phyloP scores from a whole-genome alignment of 2,329 filamentous ascomycete species.

The Colletotrichum scovillei region DNA sequence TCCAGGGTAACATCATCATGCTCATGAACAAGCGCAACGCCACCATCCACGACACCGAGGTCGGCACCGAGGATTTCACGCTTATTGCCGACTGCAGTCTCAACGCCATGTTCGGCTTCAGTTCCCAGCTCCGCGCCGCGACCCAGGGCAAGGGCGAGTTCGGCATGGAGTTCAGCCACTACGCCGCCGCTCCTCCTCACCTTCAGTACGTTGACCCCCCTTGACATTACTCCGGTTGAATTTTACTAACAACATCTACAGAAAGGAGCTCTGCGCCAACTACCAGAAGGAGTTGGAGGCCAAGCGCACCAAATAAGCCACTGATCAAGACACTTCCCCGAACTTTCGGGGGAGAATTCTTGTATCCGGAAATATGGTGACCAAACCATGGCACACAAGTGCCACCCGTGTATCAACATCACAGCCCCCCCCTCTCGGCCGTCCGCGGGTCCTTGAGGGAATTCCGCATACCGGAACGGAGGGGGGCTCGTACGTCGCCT shows the following conservation, averaged over 20 bases:
- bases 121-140: slow-evolving; percentile 87
- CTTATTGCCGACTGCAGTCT: slow-evolving; percentile 91
- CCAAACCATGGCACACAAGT: slow-evolving; percentile 12
- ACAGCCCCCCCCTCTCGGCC: not conserved
- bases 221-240: slow-evolving; percentile 16
- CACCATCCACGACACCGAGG: slow-evolving; percentile 94
- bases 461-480: too few relatives aligned
- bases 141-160: slow-evolving; percentile 99
- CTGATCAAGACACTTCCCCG: not conserved
- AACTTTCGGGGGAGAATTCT: not conserved
- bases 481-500: slow-evolving; percentile 10
- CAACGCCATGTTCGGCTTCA: slow-evolving; percentile 99
- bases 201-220: slow-evolving; percentile 75
- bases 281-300: slow-evolving; percentile 68
- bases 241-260: slow-evolving; percentile 46
- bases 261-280: slow-evolving; percentile 69
- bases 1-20: slow-evolving; percentile 95
- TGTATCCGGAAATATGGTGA: slow-evolving; percentile 6
- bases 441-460: not conserved
- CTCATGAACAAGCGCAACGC: slow-evolving; percentile 97
- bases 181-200: slow-evolving; percentile 86
- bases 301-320: slow-evolving; percentile 63
- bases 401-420: slow-evolving; percentile 29
- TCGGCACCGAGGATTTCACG: slow-evolving; percentile 93
- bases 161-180: slow-evolving; percentile 98